Conservation (phyloP, 768 basidiomycete genomes). For the Phlebiopsis flavidoalba region DNA sequence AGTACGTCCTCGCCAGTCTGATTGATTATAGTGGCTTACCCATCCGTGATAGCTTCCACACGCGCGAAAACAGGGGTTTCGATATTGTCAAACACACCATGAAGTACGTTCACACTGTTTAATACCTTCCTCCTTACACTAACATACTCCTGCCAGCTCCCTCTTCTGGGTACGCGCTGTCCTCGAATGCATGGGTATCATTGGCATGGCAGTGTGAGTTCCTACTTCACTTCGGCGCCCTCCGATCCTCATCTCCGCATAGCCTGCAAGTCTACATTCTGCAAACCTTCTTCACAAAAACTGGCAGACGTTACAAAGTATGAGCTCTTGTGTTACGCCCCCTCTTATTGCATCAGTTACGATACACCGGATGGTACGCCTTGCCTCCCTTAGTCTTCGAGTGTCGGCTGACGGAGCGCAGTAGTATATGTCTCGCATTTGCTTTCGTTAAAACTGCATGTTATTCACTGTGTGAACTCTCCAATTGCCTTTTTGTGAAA, state of each 20-base stretch:
- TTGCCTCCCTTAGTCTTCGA: background rate
- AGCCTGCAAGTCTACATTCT: constrained; percentile 89
- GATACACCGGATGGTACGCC: background rate
- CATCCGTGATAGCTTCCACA: constrained; percentile 69
- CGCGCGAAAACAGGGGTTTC: constrained; percentile 90
- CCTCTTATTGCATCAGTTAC: no score
- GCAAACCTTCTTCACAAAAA: constrained; percentile 96
- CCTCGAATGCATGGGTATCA: constrained; percentile 70
- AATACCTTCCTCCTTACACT: background rate
- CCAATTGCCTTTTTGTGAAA: no score
- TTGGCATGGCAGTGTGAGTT: constrained; percentile 85
- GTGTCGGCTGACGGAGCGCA: background rate
- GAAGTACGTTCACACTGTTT: constrained; percentile 45
- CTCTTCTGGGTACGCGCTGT: constrained; percentile 88
- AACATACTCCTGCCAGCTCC: constrained; percentile 56
- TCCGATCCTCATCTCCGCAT: background rate
- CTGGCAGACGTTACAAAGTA: constrained; percentile 85
- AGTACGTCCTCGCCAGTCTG: constrained; percentile 46
- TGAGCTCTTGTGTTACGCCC: constrained; percentile 28
- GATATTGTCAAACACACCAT: constrained; percentile 88
- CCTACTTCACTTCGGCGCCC: background rate
- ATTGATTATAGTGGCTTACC: no score
- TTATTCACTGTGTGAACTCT: no score
- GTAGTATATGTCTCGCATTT: background rate
- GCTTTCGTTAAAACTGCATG: background rate